A percentile compares a stretch with the other conserved stretches of the same genome.
phyloP scores from a whole-genome alignment of 1,284 basidiomycete genomes.

The Spongispora temasekensis region DNA sequence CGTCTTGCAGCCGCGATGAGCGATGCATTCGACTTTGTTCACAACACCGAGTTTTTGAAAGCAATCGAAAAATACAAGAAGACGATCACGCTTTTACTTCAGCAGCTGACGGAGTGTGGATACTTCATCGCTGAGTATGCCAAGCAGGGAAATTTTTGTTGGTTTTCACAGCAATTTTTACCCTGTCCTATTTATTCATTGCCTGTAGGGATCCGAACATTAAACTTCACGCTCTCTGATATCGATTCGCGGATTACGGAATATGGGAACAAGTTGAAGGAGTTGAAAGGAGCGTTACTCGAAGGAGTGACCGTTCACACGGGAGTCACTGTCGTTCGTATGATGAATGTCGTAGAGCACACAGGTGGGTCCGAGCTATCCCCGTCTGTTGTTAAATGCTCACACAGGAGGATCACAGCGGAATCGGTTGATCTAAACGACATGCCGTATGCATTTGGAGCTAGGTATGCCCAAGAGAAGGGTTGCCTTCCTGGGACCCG shows the following conservation, averaged over 20 bases:
- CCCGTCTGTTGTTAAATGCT: not conserved
- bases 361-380: not conserved
- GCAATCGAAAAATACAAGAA: not conserved
- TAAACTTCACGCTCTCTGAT: not conserved
- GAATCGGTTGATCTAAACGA: not conserved
- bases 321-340: not conserved
- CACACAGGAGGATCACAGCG: not conserved
- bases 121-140: not conserved
- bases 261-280: not conserved
- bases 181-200: not conserved
- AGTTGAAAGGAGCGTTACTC: not conserved
- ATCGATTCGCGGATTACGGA: not conserved
- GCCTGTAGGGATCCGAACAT: not conserved
- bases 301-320: not conserved
- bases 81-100: not conserved
- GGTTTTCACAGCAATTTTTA: not conserved
- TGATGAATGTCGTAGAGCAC: not conserved
- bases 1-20: not conserved
- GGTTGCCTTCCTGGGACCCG: not conserved
- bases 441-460: not conserved
- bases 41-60: not conserved
- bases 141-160: not conserved
- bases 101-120: not conserved
- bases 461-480: not conserved
- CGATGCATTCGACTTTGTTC: not conserved